Evolutionary conservation across 805 yeast species (phyloP).

Genomic region (Candida boidinii): DNA sequence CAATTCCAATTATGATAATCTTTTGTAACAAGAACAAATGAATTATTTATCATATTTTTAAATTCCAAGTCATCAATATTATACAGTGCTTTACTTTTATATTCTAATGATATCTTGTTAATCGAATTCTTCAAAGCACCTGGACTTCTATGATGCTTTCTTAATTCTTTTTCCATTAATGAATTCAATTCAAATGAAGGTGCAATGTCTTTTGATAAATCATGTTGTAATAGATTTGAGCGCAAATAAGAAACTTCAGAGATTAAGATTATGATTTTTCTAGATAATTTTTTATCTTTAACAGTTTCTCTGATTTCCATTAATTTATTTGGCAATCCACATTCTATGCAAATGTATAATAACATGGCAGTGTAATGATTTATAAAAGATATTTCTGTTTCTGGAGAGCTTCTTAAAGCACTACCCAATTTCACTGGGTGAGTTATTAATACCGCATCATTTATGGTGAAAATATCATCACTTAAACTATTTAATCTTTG

Average conservation of each 20-base stretch:
- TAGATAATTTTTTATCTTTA: constrained; percentile 33
- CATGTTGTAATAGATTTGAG: constrained; percentile 44
- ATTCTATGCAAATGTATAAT: constrained; percentile 42
- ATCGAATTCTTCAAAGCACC: constrained; percentile 9
- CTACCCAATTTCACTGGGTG: constrained; percentile 8
- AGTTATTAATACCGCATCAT: constrained; percentile 13
- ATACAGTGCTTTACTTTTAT: constrained; percentile 10
- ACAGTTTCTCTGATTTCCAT: constrained; percentile 26
- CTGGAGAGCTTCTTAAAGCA: constrained; percentile 19
- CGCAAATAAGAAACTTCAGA: constrained; percentile 54
- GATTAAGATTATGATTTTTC: constrained; percentile 56
- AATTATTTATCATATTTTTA: constrained; percentile 53
- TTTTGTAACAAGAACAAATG: constrained; percentile 71
- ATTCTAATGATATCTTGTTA: constrained; percentile 18
- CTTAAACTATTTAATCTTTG: constrained; percentile 7
- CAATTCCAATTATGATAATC: constrained; percentile 85
- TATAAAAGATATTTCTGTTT: constrained; percentile 33
- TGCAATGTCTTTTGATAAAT: constrained; percentile 20
- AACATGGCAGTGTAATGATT: constrained; percentile 65
- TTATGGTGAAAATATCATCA: constrained; percentile 9
- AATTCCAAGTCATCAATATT: constrained; percentile 55
- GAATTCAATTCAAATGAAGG: constrained; percentile 20
- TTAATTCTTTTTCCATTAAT: constrained; percentile 18
- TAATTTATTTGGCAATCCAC: constrained; percentile 45
- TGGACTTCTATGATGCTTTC: constrained; percentile 14